Evolutionary conservation across 177 flowering plant genomes (phyloP), one percentile per base, ranked within the genome.

Genomic region (Vitis hybrid): DNA sequence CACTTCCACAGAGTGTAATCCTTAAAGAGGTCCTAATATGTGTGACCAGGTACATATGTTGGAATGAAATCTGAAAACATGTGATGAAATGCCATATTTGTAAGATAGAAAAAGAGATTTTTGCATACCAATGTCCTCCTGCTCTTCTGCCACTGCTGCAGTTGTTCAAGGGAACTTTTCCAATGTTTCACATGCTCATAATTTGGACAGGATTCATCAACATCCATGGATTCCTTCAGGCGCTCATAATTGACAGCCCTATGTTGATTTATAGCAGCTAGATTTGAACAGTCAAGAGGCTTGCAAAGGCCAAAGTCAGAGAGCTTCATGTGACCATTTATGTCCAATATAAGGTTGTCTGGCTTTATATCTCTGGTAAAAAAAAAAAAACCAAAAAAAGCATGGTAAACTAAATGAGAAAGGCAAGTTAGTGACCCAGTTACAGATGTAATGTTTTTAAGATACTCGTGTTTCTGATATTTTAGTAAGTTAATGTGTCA

Each of bases 241-340:
- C 78, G 80, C 32, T 77, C 89, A 74, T 84, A 91, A 74, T 80
- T 80, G 71, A 88, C 76, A 11, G 75, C 79, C 71, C 87, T 90
- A 75, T 90, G 79, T 77, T 85, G 91, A 63, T 87, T 74, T 58
- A 94, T 80, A 62, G 88, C 68, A 75, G 82, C 75, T 46, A 91
- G 78, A 74, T 87, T 84, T 75, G 87, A 74, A 81, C 90, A 90
- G 77, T 95, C 97, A 52, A 95, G 84, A 62, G 99, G 94, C 79
- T 93, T 95, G 85, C 99, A 95, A 71, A 95, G 92, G 69, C 99
- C 99, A 87, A 95, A 95, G 79, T 95, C 98, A 58, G 99, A 95
- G 5, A 95, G 90, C 85, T 90, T 95, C 96, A 90, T 85, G 76
- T 95, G 98, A 65, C 99, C 99, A 75, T 87, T 82, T 80, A 74